Percentiles rank a stretch among this genome's conserved stretches.
phyloP scores from a whole-genome alignment of 495 filamentous ascomycete species.

The Trichoderma orchidacearum region DNA sequence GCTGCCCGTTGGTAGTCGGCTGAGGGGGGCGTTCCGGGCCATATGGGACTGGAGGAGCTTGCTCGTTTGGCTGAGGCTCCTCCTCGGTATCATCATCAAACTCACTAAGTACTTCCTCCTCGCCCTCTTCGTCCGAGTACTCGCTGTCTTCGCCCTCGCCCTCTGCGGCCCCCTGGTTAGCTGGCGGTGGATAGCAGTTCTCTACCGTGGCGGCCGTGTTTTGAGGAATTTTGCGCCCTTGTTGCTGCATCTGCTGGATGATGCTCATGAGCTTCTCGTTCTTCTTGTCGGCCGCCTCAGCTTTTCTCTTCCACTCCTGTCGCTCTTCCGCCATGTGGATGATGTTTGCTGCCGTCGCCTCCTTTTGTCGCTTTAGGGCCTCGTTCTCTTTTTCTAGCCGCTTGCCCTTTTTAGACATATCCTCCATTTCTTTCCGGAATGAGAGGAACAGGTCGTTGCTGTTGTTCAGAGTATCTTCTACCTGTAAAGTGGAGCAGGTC shows the following conservation, averaged over 20 bases:
- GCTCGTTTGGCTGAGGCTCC: conserved; percentile 15
- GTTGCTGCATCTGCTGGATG: conserved; percentile 86
- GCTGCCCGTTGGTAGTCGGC: conserved; percentile 17
- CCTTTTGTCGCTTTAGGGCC: conserved; percentile 80
- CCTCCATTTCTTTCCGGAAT: conserved; percentile 99
- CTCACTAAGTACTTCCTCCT: conserved; percentile 25
- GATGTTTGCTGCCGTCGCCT: conserved; percentile 87
- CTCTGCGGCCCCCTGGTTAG: conserved; percentile 29
- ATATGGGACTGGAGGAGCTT: conserved; percentile 8
- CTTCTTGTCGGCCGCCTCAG: conserved; percentile 73
- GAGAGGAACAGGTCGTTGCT: conserved; percentile 97
- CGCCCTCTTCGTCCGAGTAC: conserved; percentile 64
- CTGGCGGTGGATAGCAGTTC: conserved; percentile 8
- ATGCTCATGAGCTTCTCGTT: conserved; percentile 86
- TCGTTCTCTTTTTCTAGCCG: conserved; percentile 94
- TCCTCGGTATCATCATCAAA: conserved; percentile 24
- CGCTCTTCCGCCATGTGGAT: conserved; percentile 97
- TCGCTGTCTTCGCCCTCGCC: conserved; percentile 55
- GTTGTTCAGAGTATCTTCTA: conserved; percentile 97
- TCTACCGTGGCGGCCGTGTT: conserved; percentile 43
- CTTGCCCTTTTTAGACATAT: conserved; percentile 99
- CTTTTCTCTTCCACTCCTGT: conserved; percentile 63
- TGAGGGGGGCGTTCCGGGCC: conserved; percentile 20
- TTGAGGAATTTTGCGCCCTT: conserved; percentile 58
- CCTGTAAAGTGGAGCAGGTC: conserved; percentile 15